Percentiles rank a stretch among this genome's conserved stretches.
Conservation (phyloP, 2,329 filamentous ascomycete genomes). For the Rasamsonia emersonii region DNA sequence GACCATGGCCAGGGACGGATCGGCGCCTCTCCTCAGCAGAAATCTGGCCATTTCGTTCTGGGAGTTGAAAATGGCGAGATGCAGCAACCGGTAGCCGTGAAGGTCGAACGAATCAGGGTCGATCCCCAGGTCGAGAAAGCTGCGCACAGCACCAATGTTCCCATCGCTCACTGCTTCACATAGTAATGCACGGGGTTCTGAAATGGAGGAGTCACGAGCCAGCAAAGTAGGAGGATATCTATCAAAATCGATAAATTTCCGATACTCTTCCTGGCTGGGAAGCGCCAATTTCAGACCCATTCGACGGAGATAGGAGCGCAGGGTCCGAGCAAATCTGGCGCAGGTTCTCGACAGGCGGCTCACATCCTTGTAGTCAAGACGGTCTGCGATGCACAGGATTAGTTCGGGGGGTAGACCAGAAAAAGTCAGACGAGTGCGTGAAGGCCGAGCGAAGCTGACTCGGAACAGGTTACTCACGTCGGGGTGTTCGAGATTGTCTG, state of each 20-base stretch:
- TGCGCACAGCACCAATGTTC: constrained; percentile 1
- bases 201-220: constrained; percentile 3
- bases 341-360: too few species aligned
- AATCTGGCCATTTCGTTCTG: constrained; percentile 4
- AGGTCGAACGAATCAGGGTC: background rate
- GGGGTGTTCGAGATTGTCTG: too few species aligned
- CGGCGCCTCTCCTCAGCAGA: constrained; percentile 3
- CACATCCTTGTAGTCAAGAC: too few species aligned
- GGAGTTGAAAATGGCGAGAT: background rate
- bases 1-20: constrained; percentile 1
- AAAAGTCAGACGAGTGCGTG: too few species aligned
- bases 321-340: too few species aligned
- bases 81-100: constrained; percentile 1
- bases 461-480: too few species aligned
- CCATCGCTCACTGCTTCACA: constrained; percentile 4
- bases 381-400: too few species aligned
- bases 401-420: too few species aligned
- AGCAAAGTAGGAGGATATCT: background rate
- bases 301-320: too few species aligned
- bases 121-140: constrained; percentile 4
- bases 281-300: constrained; percentile 3
- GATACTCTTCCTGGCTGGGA: constrained; percentile 4
- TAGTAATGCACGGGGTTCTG: too few species aligned
- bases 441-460: too few species aligned
- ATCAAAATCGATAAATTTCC: background rate